phyloP scores from a whole-genome alignment of 1,284 basidiomycete species.

The Xerocomus amazonicus region DNA sequence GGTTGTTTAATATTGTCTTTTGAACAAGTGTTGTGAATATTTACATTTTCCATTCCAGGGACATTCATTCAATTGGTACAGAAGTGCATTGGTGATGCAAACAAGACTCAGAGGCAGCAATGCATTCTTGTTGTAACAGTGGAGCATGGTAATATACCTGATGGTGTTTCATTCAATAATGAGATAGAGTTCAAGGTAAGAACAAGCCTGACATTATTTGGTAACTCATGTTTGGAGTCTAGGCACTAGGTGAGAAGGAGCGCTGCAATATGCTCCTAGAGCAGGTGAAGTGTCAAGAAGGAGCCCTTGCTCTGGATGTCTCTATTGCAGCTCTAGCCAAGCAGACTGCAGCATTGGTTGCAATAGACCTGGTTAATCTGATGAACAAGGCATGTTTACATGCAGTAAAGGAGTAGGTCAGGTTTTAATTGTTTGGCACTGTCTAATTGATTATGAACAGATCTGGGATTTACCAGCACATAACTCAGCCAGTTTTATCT shows the following conservation, averaged over 20 bases:
- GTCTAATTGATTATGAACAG: slow-evolving; percentile 3
- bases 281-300: slow-evolving; percentile 12
- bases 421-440: not conserved
- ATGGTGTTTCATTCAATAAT: slow-evolving; percentile 83
- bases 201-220: slow-evolving; percentile 3
- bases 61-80: slow-evolving; percentile 56
- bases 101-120: slow-evolving; percentile 59
- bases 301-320: slow-evolving; percentile 71
- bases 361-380: slow-evolving; percentile 78
- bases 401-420: slow-evolving; percentile 51
- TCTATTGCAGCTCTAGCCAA: slow-evolving; percentile 71
- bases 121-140: slow-evolving; percentile 74
- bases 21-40: not conserved
- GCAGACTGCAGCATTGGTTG: slow-evolving; percentile 90
- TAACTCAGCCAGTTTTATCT: slow-evolving; percentile 13
- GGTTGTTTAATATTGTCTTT: not conserved
- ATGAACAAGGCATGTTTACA: slow-evolving; percentile 60
- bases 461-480: not conserved
- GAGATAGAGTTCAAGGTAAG: slow-evolving; percentile 74
- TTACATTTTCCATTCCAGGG: slow-evolving; percentile 36
- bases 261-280: slow-evolving; percentile 42
- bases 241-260: slow-evolving; percentile 82
- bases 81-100: slow-evolving; percentile 57
- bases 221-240: slow-evolving; percentile 7
- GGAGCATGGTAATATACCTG: slow-evolving; percentile 66